Base-by-base conservation (phyloP, 148 eudicot species). In the Vaccinium vitisidaea region DNA sequence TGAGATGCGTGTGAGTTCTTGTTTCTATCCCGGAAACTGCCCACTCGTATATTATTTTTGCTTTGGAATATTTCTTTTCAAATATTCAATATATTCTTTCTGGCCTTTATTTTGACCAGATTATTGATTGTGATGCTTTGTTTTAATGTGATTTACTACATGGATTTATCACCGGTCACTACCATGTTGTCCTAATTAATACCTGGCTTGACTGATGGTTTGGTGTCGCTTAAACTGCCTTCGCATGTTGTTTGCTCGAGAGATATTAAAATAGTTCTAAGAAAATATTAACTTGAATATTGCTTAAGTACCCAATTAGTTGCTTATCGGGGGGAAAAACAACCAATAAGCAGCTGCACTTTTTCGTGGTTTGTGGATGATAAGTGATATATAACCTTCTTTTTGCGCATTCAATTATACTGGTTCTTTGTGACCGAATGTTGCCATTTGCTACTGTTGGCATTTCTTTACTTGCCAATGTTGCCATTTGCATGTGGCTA, bases 1-100 rank as follows among this genome's bases (percentile, higher is more conserved):
- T 80, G 94, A 92, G 86, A 94, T 94, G 95, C 97, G 91, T 6
- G 98, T 95, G 88, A 94, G 97, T 87, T 84, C 61, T 70, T 32
- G 30, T 83, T 50, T 82, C 61, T 83, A 43, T 21, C 65, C 30
- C 73, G 80, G 23, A 50, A 61, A 73, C 25, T 48, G 2, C 52
- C 74, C 9, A n/a, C 67, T 59, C 2, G 11, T 14, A 7, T 25
- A 25, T 5, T 8, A 65, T n/a, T 11, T 50, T 50, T 32, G 18
- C 27, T 30, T 70, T 14, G 15, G 18, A 82, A 25, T 65, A 82
- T 2, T 36, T 30, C 13, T 52, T 71, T 36, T 18, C 6, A 36
- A 5, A 52, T 21, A 54, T 16, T 23, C 8, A 2, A 49, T 23
- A 82, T 49, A 39, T 67, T 30, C 59, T 67, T 55, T 50, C 5